These are phyloP conservation scores for Wolfiporia cocos DNA, from an alignment of 1,284 basidiomycete genomes.

Conservation along the genomic window DNA sequence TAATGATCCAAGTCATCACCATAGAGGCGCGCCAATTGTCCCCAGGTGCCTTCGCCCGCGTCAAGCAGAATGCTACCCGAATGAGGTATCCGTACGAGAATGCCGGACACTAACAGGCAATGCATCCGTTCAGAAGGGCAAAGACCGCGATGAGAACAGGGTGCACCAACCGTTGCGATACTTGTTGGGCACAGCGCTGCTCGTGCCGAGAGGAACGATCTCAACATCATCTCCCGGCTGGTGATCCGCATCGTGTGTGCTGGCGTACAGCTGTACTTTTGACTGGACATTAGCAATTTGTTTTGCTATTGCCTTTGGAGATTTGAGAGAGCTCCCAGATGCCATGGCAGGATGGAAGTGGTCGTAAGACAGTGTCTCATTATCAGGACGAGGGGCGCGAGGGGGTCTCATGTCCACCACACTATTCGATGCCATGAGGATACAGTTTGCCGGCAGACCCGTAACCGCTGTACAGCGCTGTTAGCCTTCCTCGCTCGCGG, in stretches of 20 bases:
- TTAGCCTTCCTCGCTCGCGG: neutral
- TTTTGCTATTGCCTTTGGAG: slow-evolving; percentile 32
- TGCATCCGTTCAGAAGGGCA: neutral
- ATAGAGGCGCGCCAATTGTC: slow-evolving; percentile 79
- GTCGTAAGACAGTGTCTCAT: slow-evolving; percentile 30
- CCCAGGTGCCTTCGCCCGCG: slow-evolving; percentile 88
- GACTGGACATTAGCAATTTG: slow-evolving; percentile 13
- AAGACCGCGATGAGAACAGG: neutral
- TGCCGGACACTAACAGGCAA: slow-evolving; percentile 58
- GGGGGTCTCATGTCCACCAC: slow-evolving; percentile 42
- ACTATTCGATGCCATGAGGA: slow-evolving; percentile 34
- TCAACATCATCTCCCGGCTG: slow-evolving; percentile 58
- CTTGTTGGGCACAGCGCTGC: slow-evolving; percentile 80
- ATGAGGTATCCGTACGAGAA: slow-evolving; percentile 64
- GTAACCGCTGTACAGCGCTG: slow-evolving; percentile 31
- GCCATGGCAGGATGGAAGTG: slow-evolving; percentile 40
- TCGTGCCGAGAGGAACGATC: slow-evolving; percentile 83
- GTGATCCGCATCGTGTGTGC: slow-evolving; percentile 7
- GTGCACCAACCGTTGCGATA: slow-evolving; percentile 82
- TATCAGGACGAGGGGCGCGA: slow-evolving; percentile 31
- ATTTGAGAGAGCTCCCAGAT: slow-evolving; percentile 21
- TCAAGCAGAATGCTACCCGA: slow-evolving; percentile 80
- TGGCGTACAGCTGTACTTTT: slow-evolving; percentile 4
- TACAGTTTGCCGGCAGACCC: slow-evolving; percentile 41
- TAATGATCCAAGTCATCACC: slow-evolving; percentile 40